These are phyloP conservation scores for Claviceps lovelessii DNA, from an alignment of 2,329 filamentous ascomycete species.

Conservation along the genomic window DNA sequence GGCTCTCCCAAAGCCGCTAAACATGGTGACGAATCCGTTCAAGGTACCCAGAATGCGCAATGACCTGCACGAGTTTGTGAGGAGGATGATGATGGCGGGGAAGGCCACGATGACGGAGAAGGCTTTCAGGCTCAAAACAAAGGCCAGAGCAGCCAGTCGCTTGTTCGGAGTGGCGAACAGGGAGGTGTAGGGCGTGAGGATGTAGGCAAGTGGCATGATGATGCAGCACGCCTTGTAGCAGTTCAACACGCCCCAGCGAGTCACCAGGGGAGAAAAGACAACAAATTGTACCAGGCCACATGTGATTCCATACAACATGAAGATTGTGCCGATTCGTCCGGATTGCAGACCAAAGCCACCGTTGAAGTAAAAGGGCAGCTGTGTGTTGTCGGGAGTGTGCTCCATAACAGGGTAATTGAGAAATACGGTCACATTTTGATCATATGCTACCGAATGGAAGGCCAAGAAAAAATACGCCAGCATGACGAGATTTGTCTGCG, in stretches of 20 bases:
- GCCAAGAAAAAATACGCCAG: slow-evolving; percentile 67
- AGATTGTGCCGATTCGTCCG: slow-evolving; percentile 67
- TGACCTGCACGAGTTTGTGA: slow-evolving; percentile 73
- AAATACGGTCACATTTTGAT: slow-evolving; percentile 80
- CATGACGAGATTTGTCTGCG: slow-evolving; percentile 62
- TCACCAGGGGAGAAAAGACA: slow-evolving; percentile 63
- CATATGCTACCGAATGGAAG: slow-evolving; percentile 69
- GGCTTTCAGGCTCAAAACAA: slow-evolving; percentile 59
- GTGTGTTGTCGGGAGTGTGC: slow-evolving; percentile 42
- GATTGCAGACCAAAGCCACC: slow-evolving; percentile 66
- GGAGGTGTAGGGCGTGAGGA: slow-evolving; percentile 68
- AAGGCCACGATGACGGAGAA: slow-evolving; percentile 71
- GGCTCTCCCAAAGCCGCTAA: slow-evolving; percentile 67
- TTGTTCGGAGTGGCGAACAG: slow-evolving; percentile 34
- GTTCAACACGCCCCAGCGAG: slow-evolving; percentile 55
- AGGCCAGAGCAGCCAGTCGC: slow-evolving; percentile 50
- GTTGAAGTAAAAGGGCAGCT: slow-evolving; percentile 65
- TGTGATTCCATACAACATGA: slow-evolving; percentile 66
- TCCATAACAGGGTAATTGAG: slow-evolving; percentile 56
- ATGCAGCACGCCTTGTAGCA: slow-evolving; percentile 55
- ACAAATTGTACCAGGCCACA: slow-evolving; percentile 78
- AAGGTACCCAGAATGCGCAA: slow-evolving; percentile 67
- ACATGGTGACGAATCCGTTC: slow-evolving; percentile 78
- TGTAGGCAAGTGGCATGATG: slow-evolving; percentile 60
- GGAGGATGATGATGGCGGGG: slow-evolving; percentile 74